phyloP scores from a whole-genome alignment of 2,329 filamentous ascomycete genomes.

The Emmonsia crescens region DNA sequence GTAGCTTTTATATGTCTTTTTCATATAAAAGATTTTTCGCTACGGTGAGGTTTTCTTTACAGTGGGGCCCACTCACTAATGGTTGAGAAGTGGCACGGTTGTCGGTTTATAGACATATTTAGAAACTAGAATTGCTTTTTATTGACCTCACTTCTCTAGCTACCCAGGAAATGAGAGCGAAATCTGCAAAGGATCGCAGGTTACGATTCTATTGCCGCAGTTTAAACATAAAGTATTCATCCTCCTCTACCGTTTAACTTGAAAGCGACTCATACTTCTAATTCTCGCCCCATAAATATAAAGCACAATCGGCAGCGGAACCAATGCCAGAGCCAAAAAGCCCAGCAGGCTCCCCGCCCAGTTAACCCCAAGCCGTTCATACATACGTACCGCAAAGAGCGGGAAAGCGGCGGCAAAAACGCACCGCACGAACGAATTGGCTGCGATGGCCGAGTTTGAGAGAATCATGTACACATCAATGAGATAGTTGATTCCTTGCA shows the following conservation, averaged over 20 bases:
- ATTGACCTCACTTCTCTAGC: neutral
- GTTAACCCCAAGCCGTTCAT: slow-evolving; percentile 26
- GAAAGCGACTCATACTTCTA: slow-evolving; percentile 36
- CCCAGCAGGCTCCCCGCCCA: slow-evolving; percentile 32
- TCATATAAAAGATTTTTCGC: too few relatives aligned
- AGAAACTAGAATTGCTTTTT: neutral
- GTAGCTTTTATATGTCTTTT: too few relatives aligned
- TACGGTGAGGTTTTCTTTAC: too few relatives aligned
- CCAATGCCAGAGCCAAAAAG: slow-evolving; percentile 29
- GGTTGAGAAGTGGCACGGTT: too few relatives aligned
- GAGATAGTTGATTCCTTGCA: slow-evolving; percentile 35
- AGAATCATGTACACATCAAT: slow-evolving; percentile 33
- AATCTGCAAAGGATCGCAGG: neutral
- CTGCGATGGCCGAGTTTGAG: slow-evolving; percentile 31
- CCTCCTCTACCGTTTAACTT: slow-evolving; percentile 13
- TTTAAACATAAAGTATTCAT: neutral
- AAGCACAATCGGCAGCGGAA: slow-evolving; percentile 41
- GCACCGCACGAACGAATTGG: slow-evolving; percentile 28
- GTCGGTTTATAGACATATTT: too few relatives aligned
- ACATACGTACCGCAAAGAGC: slow-evolving; percentile 28
- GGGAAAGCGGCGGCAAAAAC: slow-evolving; percentile 26
- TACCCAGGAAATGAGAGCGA: neutral
- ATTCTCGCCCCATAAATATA: slow-evolving; percentile 38
- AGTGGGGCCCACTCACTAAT: too few relatives aligned
- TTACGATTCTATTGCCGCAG: too few relatives aligned